phyloP scores from a whole-genome alignment of 2,329 filamentous ascomycete species.

The Leptographium procerum region DNA sequence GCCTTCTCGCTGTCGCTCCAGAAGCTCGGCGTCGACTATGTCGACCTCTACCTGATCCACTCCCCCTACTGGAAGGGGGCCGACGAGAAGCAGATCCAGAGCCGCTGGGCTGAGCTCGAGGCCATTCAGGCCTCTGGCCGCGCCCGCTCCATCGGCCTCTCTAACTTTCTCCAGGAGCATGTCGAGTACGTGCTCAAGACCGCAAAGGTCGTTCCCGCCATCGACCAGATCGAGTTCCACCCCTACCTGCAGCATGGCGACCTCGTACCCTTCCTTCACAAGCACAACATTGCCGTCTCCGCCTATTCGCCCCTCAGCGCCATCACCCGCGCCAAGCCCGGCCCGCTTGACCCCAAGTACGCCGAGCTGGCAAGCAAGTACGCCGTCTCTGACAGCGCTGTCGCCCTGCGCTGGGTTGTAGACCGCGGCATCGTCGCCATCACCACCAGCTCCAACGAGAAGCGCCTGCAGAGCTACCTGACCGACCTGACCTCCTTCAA shows the following conservation, averaged over 20 bases:
- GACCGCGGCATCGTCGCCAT: conserved; percentile 48
- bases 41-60: conserved; percentile 61
- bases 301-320: conserved; percentile 47
- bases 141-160: conserved; percentile 62
- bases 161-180: conserved; percentile 54
- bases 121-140: conserved; percentile 56
- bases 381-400: conserved; percentile 40
- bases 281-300: conserved; percentile 43
- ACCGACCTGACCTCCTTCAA: conserved; percentile 41
- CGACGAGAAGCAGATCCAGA: conserved; percentile 41
- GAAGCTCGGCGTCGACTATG: conserved; percentile 57
- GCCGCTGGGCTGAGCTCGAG: conserved; percentile 48
- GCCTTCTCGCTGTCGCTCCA: conserved; percentile 49
- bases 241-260: conserved; percentile 59
- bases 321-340: conserved; percentile 34
- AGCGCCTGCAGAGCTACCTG: conserved; percentile 45
- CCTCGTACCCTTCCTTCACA: conserved; percentile 44
- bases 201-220: conserved; percentile 50
- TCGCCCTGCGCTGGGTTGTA: conserved; percentile 47
- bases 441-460: conserved; percentile 48
- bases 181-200: conserved; percentile 45
- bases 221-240: conserved; percentile 76
- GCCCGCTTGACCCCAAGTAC: conserved; percentile 42
- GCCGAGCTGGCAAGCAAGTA: conserved; percentile 44
- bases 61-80: conserved; percentile 40